Evolutionary conservation across 2,329 filamentous ascomycete species (phyloP).

Genomic region (Blastomyces emzantsi): DNA sequence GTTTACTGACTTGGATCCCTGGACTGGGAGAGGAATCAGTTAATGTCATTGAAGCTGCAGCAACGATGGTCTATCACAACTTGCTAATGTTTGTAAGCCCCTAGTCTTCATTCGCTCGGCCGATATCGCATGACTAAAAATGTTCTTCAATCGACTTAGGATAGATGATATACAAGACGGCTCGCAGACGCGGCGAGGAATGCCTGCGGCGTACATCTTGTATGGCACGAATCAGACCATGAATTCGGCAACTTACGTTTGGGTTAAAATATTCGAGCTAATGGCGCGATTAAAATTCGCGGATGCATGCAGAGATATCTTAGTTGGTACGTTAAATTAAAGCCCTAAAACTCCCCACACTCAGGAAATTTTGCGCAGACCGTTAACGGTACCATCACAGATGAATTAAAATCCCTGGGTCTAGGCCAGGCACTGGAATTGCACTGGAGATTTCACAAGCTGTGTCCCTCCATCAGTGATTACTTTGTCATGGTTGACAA

Average conservation of each 20-base stretch:
- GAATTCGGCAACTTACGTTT: slow-evolving; percentile 28
- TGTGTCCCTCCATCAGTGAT: slow-evolving; percentile 19
- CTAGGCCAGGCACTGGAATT: slow-evolving; percentile 20
- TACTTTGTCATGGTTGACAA: slow-evolving; percentile 25
- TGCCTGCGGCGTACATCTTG: slow-evolving; percentile 29
- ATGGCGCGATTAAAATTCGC: slow-evolving; percentile 7
- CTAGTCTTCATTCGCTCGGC: background rate
- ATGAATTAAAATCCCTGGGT: slow-evolving; percentile 10
- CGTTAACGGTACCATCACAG: slow-evolving; percentile 16
- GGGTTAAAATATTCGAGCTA: slow-evolving; percentile 15
- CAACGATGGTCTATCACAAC: background rate
- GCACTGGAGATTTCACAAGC: slow-evolving; percentile 16
- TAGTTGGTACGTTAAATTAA: background rate
- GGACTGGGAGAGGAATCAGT: background rate
- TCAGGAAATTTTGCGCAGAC: slow-evolving; percentile 1
- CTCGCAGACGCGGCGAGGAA: slow-evolving; percentile 28
- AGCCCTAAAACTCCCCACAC: background rate
- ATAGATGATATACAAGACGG: slow-evolving; percentile 36
- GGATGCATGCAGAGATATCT: background rate
- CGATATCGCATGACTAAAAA: too few species aligned
- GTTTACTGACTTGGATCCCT: background rate
- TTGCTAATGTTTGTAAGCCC: background rate
- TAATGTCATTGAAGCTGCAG: background rate
- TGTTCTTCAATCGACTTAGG: background rate
- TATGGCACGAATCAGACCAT: slow-evolving; percentile 32